These are phyloP conservation scores for Chrysophaeum taylorii DNA, from an alignment of 352 stramenopile species.

Conservation along the genomic window DNA sequence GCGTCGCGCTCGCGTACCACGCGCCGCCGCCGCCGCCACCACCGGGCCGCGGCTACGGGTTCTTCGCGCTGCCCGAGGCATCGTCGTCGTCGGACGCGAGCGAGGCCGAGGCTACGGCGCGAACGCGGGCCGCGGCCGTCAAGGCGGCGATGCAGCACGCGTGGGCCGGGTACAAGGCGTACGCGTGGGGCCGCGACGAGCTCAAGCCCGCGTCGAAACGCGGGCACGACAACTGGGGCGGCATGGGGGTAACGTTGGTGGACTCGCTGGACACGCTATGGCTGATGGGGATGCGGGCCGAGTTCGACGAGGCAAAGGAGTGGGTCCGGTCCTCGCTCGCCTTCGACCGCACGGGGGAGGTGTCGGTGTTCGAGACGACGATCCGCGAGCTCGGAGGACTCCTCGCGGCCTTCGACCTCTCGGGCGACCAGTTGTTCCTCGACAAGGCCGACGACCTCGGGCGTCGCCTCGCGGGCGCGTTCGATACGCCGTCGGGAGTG, in stretches of 20 bases:
- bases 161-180: conserved; percentile 76
- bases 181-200: conserved; percentile 90
- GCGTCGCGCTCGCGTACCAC: too few species aligned
- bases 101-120: conserved; percentile 28
- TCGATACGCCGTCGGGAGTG: conserved; percentile 70
- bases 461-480: conserved; percentile 70
- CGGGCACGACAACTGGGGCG: conserved; percentile 66
- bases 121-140: conserved; percentile 36
- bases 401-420: conserved; percentile 83
- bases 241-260: conserved; percentile 63
- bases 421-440: conserved; percentile 67
- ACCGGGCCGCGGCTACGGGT: too few species aligned
- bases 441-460: conserved; percentile 80
- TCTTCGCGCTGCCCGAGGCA: too few species aligned
- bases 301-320: conserved; percentile 73
- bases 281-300: conserved; percentile 77
- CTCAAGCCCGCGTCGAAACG: conserved; percentile 60
- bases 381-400: conserved; percentile 94
- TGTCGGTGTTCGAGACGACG: conserved; percentile 97
- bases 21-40: too few species aligned
- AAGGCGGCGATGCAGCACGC: conserved; percentile 56
- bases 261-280: conserved; percentile 78
- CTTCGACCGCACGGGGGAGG: conserved; percentile 35
- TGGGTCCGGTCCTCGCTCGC: conserved; percentile 57
- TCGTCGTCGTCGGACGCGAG: conserved; percentile 14